These are phyloP conservation scores for Phymatotrichopsis omnivora DNA, from an alignment of 2,329 filamentous ascomycete species.

Conservation along the genomic window DNA sequence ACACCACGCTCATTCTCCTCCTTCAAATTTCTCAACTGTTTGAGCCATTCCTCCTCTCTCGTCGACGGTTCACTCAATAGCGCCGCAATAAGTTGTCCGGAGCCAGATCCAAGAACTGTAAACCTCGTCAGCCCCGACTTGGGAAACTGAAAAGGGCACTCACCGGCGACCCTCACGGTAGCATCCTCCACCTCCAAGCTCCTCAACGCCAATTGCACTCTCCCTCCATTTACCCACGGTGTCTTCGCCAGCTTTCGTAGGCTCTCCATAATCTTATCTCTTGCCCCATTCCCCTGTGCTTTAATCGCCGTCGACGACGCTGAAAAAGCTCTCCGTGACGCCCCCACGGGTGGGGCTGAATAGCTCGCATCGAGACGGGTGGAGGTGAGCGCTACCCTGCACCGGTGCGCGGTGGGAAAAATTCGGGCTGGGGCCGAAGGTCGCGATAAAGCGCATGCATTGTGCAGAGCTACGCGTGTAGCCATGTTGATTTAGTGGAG, in stretches of 20 bases:
- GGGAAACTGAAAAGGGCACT: slow-evolving; percentile 2
- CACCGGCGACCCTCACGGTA: slow-evolving; percentile 22
- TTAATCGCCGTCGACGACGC: no score
- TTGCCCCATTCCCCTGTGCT: no score
- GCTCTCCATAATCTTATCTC: no score
- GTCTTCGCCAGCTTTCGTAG: slow-evolving; percentile 9
- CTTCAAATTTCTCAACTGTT: slow-evolving; percentile 8
- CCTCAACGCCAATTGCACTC: slow-evolving; percentile 16
- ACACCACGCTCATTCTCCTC: slow-evolving; percentile 33
- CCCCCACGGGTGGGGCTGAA: no score
- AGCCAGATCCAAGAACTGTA: slow-evolving; percentile 19
- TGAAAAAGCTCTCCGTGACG: no score
- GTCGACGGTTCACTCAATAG: slow-evolving; percentile 12
- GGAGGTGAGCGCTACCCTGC: no score
- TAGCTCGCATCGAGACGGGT: no score
- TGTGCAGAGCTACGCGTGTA: no score
- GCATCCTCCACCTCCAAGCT: slow-evolving; percentile 16
- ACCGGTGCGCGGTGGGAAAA: no score
- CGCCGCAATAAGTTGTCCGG: slow-evolving; percentile 12
- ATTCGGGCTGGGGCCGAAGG: no score
- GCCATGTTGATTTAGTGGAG: no score
- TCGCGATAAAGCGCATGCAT: no score
- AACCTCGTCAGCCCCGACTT: neutral
- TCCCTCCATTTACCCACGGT: slow-evolving; percentile 7
- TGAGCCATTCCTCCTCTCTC: slow-evolving; percentile 1